Evolutionary conservation across 805 yeast species (phyloP).

Genomic region (Kodamaea jinghongensis): DNA sequence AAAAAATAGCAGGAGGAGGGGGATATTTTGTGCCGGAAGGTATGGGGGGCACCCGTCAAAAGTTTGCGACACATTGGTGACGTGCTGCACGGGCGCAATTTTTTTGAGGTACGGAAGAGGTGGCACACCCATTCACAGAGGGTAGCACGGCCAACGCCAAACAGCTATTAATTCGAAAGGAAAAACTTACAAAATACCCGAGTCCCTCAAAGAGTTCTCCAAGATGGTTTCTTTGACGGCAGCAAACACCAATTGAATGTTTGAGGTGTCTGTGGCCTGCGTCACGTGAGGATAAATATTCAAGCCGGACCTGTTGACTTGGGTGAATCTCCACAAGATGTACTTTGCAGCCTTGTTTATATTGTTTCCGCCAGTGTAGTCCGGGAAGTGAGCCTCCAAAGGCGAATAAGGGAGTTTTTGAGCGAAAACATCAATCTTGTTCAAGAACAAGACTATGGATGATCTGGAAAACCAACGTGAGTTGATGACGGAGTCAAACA

Average conservation of each 20-base stretch:
- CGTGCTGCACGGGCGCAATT: not conserved
- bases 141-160: too few relatives aligned
- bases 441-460: constrained; percentile 79
- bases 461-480: constrained; percentile 91
- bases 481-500: constrained; percentile 88
- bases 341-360: constrained; percentile 89
- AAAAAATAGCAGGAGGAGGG: too few relatives aligned
- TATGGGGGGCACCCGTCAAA: too few relatives aligned
- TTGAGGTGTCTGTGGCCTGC: constrained; percentile 91
- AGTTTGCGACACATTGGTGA: too few relatives aligned
- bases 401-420: constrained; percentile 82
- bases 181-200: constrained; percentile 54
- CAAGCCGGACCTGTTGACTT: constrained; percentile 76
- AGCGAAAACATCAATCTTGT: constrained; percentile 87
- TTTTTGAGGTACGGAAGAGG: too few relatives aligned
- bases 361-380: constrained; percentile 86
- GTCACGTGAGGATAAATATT: constrained; percentile 88
- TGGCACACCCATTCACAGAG: too few relatives aligned
- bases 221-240: constrained; percentile 79
- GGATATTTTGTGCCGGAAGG: too few relatives aligned
- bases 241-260: constrained; percentile 80
- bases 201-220: constrained; percentile 71
- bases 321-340: constrained; percentile 85
- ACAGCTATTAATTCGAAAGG: too few relatives aligned
- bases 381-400: constrained; percentile 79